These are phyloP conservation scores for Hortaea werneckii DNA, from an alignment of 2,329 filamentous ascomycete species.

Conservation along the genomic window DNA sequence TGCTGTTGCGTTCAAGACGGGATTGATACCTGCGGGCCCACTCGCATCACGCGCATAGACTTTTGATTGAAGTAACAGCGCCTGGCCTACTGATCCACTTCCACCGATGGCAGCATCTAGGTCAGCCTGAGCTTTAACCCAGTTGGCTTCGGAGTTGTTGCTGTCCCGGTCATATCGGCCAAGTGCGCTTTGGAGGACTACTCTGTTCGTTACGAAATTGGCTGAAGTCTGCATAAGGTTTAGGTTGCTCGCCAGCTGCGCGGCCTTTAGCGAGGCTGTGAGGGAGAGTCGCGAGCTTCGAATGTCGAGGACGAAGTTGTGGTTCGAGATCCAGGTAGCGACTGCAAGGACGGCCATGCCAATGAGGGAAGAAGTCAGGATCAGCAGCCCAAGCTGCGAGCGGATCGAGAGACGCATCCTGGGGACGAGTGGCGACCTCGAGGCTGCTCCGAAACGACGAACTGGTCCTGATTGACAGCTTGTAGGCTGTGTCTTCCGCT, in stretches of 20 bases:
- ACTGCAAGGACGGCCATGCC: constrained; percentile 70
- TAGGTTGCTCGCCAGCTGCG: constrained; percentile 68
- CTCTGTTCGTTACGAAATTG: constrained; percentile 57
- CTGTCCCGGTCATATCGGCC: constrained; percentile 42
- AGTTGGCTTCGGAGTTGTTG: constrained; percentile 50
- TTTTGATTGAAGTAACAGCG: constrained; percentile 57
- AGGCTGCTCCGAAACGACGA: neutral
- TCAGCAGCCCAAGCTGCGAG: constrained; percentile 73
- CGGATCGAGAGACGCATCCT: constrained; percentile 77
- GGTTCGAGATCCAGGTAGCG: constrained; percentile 56
- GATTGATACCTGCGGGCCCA: constrained; percentile 37
- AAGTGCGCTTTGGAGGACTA: constrained; percentile 44
- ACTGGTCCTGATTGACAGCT: neutral
- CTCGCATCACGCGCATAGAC: constrained; percentile 61
- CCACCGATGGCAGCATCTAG: constrained; percentile 60
- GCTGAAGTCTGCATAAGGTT: constrained; percentile 68
- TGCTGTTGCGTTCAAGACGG: constrained; percentile 56
- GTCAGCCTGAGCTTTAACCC: constrained; percentile 52
- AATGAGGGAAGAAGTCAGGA: constrained; percentile 63
- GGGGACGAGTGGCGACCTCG: neutral
- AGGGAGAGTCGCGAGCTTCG: constrained; percentile 53
- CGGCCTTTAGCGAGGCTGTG: constrained; percentile 77
- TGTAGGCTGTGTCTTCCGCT: neutral
- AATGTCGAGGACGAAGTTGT: constrained; percentile 49
- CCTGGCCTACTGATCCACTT: constrained; percentile 31